These are phyloP conservation scores for Colletotrichum orbiculare DNA, from an alignment of 2,329 filamentous ascomycete genomes.

Conservation along the genomic window DNA sequence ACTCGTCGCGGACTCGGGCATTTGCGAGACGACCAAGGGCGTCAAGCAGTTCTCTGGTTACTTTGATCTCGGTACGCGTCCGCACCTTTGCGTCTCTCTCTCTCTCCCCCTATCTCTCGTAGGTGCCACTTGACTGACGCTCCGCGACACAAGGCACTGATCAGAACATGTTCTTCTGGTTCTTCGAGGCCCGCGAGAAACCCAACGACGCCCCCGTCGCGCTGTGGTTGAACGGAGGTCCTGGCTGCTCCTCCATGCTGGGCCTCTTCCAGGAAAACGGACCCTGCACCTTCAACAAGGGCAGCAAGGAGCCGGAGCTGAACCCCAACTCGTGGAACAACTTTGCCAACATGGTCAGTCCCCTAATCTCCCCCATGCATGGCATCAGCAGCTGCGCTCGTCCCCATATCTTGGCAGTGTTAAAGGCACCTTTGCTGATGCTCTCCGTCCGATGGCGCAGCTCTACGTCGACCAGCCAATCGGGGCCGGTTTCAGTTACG, in stretches of 20 bases:
- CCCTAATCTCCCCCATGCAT: not conserved
- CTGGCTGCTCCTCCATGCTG: slow-evolving; percentile 52
- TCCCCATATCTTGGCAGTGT: slow-evolving; percentile 28
- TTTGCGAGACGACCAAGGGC: slow-evolving; percentile 61
- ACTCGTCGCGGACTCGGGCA: slow-evolving; percentile 61
- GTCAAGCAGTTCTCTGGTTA: slow-evolving; percentile 64
- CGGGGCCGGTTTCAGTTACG: slow-evolving; percentile 46
- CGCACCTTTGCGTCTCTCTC: not conserved
- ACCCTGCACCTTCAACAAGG: slow-evolving; percentile 54
- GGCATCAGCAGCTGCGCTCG: slow-evolving; percentile 14
- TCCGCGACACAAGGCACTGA: slow-evolving; percentile 36
- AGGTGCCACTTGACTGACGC: slow-evolving; percentile 12
- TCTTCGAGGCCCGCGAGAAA: slow-evolving; percentile 49
- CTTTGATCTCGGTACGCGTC: slow-evolving; percentile 53
- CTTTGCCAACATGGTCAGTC: slow-evolving; percentile 51
- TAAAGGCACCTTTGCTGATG: not conserved
- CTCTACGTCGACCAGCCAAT: slow-evolving; percentile 39
- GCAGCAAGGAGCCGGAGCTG: slow-evolving; percentile 47
- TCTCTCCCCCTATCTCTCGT: slow-evolving; percentile 37
- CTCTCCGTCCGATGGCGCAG: slow-evolving; percentile 19
- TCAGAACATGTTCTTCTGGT: slow-evolving; percentile 59
- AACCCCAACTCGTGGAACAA: slow-evolving; percentile 58
- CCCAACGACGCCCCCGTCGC: slow-evolving; percentile 46
- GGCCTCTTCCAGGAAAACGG: slow-evolving; percentile 57
- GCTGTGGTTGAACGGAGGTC: slow-evolving; percentile 53